These are phyloP conservation scores for Pichia sp. DNA, from an alignment of 1,139 yeast species.

Conservation along the genomic window DNA sequence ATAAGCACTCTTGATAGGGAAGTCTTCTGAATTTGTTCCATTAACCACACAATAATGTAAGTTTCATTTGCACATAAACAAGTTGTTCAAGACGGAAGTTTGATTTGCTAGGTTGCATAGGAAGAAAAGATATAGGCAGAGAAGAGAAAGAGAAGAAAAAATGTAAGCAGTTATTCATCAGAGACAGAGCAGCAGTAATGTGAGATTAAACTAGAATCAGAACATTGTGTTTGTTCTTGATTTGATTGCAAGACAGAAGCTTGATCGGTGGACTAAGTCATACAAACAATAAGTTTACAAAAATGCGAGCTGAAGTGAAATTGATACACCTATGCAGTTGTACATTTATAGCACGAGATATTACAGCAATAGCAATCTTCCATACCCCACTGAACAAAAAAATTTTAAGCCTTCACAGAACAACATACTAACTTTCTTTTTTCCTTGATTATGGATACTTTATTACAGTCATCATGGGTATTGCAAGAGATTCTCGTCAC, in stretches of 20 bases:
- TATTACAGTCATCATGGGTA: constrained; percentile 73
- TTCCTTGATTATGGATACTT: constrained; percentile 3
- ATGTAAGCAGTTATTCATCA: not conserved
- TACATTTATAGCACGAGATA: no score
- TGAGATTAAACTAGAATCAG: no score
- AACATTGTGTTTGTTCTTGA: no score
- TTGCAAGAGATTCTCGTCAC: constrained; percentile 99
- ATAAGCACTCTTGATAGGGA: not conserved
- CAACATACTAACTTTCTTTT: constrained; percentile 11
- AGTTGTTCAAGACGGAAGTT: not conserved
- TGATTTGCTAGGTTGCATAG: not conserved
- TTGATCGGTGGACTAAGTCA: no score
- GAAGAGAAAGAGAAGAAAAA: not conserved
- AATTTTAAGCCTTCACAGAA: not conserved
- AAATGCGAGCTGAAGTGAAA: no score
- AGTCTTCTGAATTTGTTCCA: constrained; percentile 4
- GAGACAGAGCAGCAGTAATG: no score
- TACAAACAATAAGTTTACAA: no score
- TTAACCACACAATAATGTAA: constrained; percentile 22
- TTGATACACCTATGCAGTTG: no score
- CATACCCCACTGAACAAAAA: not conserved
- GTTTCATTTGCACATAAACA: constrained; percentile 7
- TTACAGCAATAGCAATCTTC: no score
- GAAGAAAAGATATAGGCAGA: not conserved
- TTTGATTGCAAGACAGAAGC: no score